phyloP scores from a whole-genome alignment of 2,329 filamentous ascomycete species.

The Colletotrichum truncatum region DNA sequence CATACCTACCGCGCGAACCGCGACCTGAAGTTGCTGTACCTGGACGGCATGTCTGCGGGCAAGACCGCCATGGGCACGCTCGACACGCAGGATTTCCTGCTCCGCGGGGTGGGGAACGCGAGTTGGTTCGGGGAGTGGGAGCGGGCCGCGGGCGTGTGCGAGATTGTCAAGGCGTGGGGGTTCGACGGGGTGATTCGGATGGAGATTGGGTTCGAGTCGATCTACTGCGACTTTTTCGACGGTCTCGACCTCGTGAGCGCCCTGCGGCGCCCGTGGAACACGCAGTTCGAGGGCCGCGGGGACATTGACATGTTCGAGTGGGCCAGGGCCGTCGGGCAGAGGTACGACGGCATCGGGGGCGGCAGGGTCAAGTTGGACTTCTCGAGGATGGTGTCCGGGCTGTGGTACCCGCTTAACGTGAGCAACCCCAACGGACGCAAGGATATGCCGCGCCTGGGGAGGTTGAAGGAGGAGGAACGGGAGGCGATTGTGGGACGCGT shows the following conservation, averaged over 20 bases:
- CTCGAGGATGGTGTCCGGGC: conserved; percentile 59
- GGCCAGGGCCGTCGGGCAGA: conserved; percentile 49
- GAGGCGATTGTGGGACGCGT: conserved; percentile 53
- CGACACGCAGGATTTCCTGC: conserved; percentile 71
- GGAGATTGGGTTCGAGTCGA: conserved; percentile 77
- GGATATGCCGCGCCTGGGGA: conserved; percentile 43
- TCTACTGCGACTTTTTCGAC: conserved; percentile 69
- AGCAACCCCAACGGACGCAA: conserved; percentile 47
- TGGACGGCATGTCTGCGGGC: conserved; percentile 76
- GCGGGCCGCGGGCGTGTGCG: conserved; percentile 66
- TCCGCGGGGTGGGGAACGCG: conserved; percentile 51
- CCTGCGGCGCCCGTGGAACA: conserved; percentile 37
- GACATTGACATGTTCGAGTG: conserved; percentile 48
- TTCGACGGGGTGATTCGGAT: conserved; percentile 74
- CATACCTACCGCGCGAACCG: conserved; percentile 72
- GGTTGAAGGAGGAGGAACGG: conserved; percentile 41
- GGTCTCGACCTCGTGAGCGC: conserved; percentile 49
- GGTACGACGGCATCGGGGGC: conserved; percentile 56
- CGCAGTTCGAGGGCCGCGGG: conserved; percentile 32
- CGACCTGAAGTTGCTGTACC: conserved; percentile 69
- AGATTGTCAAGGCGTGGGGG: conserved; percentile 59
- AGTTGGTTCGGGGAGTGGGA: conserved; percentile 48
- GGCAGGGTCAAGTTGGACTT: conserved; percentile 55
- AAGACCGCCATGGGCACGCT: conserved; percentile 73
- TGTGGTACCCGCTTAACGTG: conserved; percentile 60